Base-by-base conservation (phyloP, 371 early-diverging fungal genomes). In the Zancudomyces culisetae region DNA sequence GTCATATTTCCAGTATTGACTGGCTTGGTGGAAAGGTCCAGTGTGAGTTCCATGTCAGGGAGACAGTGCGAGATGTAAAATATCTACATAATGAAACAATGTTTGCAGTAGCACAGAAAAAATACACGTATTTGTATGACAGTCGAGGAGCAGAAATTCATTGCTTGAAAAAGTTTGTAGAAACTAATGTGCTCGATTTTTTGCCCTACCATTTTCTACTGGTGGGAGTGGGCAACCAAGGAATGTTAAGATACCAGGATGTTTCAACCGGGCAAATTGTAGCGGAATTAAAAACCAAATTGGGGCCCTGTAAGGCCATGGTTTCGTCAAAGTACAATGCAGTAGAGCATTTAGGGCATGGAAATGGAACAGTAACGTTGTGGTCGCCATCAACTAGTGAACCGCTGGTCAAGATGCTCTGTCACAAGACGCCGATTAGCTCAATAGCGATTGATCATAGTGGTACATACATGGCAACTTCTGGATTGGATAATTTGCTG, bases 191-290 rank as follows among this genome's bases (percentile, higher is more conserved):
- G n/a, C n/a, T n/a, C n/a, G n/a, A n/a, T n/a, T 99, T 90, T 65
- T 66, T 99, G 54, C 98, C 96, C 12, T 91, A 93, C 69, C 99
- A 99, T 63, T 98, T 88, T 63, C 68, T 99, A 59, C 76, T 99
- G 29, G 80, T 80, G 39, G 73, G 87, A 13, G 75, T 87, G 39
- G 87, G 90, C 21, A 80, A 83, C 55, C 67, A 77, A 8, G 93
- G 96, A 12, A 73, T 66, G 45, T 67, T 99, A 24, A 80, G 80
- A 64, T 99, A 98, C 69, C 93, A 93, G 64, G 99, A 99, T 63
- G 87, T 88, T 41, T 94, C 94, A 1, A 94, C 88, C 27, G 99
- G 99, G 43, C 64, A 80, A 53, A 61, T 94, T 6, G 85, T 94
- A 6, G 78, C 85, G 22, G n/a, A n/a, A n/a, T n/a, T n/a, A n/a